Base-by-base conservation (phyloP, 1,284 basidiomycete species). In the Cryptococcus sp. region DNA sequence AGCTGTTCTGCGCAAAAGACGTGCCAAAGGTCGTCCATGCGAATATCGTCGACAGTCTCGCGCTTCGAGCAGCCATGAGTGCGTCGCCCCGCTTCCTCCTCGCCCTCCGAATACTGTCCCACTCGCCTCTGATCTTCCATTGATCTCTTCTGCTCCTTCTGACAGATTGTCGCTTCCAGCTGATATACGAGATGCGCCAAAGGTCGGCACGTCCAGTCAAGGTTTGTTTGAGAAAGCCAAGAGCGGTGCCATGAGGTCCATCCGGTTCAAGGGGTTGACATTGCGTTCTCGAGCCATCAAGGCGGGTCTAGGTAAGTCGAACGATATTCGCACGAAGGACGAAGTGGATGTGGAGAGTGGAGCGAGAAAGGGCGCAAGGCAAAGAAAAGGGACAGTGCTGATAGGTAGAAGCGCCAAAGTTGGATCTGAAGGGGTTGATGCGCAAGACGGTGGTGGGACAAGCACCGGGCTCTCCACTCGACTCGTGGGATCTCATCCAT, bases 231-330 rank as follows among this genome's bases (percentile, higher is more conserved):
- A 43, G 18, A 42, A 47, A 16, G 36, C n/a, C 4, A 49, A 49
- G 28, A 31, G 7, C 22, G 47, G 47, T 2, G 38, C 31, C 10
- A 50, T 45, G 10, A 46, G 44, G 41, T 47, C 49, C 2, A 56
- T 59, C 43, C 37, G 57, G 22, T 59, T 56, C 52, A 56, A 59
- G 36, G 57, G 57, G 2, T 45, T 59, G 11, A 56, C 57, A 0
- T 26, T 59, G 21, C 47, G 57, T 14, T 48, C 44, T n/a, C 47
- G 48, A 31, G 47, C 45, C 18, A 50, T 52, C 37, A 49, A 37
- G 31, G 48, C 51, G 14, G 36, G 47, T 14, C 23, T 51, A 21
- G 48, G 56, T 57, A 23, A 41, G 56, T 18, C 18, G 5, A 7
- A 18, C 33, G 19, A n/a, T n/a, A n/a, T n/a, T n/a, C n/a, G n/a